Conservation (phyloP, 768 basidiomycete species). For the Tulasnella sp. region DNA sequence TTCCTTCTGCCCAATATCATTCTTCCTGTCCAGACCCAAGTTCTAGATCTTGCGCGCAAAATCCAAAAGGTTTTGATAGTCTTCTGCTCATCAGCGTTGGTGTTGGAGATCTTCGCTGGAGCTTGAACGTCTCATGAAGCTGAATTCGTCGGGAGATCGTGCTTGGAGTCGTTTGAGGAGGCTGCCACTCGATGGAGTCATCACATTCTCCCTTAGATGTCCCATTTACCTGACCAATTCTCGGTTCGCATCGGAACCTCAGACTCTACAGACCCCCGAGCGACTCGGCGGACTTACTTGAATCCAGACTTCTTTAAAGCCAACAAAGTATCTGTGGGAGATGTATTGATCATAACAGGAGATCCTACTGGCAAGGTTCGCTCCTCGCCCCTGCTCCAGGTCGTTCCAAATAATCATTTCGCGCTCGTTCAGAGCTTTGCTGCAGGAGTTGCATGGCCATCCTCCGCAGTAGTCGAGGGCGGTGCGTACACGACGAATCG, state of each 20-base stretch:
- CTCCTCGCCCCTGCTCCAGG: not conserved
- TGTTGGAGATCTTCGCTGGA: not conserved
- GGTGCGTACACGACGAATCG: not conserved
- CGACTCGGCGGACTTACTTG: not conserved
- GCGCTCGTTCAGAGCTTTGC: not conserved
- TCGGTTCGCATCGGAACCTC: not conserved
- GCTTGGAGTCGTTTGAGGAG: not conserved
- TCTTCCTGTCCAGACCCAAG: too few relatives aligned
- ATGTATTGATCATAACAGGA: not conserved
- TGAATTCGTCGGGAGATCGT: not conserved
- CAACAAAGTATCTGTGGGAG: conserved; percentile 10
- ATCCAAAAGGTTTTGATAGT: not conserved
- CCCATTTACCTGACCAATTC: not conserved
- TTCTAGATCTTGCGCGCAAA: too few relatives aligned
- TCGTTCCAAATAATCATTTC: not conserved
- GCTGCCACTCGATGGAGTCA: not conserved
- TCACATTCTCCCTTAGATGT: not conserved
- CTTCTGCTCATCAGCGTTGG: not conserved
- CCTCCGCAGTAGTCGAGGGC: not conserved
- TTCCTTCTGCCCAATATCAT: not conserved
- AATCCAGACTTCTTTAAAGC: conserved; percentile 5
- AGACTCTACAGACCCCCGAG: not conserved
- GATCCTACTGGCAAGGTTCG: not conserved
- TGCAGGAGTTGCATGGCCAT: conserved; percentile 8
- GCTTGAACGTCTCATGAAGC: not conserved